phyloP scores from a whole-genome alignment of 208 protist genomes.

The Naegleria gruberi region DNA sequence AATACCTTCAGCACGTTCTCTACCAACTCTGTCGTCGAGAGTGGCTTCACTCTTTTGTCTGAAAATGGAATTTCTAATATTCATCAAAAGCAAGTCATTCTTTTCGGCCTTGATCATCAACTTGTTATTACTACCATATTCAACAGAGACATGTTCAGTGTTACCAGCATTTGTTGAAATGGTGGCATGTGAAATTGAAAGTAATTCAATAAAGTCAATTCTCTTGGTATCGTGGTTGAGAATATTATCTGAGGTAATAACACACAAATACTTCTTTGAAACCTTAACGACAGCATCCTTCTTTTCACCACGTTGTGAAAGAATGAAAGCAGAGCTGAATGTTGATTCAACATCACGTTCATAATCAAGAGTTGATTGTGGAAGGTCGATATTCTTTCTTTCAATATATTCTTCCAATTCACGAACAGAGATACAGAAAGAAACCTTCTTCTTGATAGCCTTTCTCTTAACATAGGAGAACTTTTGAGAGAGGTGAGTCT shows the following conservation, averaged over 20 bases:
- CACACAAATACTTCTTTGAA: neutral
- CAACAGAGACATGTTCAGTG: neutral
- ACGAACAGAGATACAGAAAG: neutral
- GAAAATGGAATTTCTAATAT: neutral
- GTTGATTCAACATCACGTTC: neutral
- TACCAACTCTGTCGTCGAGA: neutral
- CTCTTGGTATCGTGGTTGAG: neutral
- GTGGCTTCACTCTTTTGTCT: neutral
- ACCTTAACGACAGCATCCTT: neutral
- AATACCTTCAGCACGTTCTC: neutral
- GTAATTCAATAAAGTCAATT: conserved; percentile 9
- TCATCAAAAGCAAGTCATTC: neutral
- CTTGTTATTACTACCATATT: neutral
- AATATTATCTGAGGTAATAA: neutral
- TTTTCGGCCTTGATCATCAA: neutral
- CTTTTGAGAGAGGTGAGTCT: neutral
- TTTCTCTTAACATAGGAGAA: neutral
- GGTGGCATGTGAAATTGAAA: neutral
- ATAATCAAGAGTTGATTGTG: neutral
- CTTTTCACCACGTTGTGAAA: neutral
- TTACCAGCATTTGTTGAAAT: neutral
- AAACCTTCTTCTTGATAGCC: neutral
- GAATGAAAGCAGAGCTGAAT: neutral
- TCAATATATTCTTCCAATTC: conserved; percentile 10
- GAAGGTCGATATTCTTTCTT: neutral